phyloP scores from a whole-genome alignment of 1,284 basidiomycete species.

The Rhizopogon hawkerae region DNA sequence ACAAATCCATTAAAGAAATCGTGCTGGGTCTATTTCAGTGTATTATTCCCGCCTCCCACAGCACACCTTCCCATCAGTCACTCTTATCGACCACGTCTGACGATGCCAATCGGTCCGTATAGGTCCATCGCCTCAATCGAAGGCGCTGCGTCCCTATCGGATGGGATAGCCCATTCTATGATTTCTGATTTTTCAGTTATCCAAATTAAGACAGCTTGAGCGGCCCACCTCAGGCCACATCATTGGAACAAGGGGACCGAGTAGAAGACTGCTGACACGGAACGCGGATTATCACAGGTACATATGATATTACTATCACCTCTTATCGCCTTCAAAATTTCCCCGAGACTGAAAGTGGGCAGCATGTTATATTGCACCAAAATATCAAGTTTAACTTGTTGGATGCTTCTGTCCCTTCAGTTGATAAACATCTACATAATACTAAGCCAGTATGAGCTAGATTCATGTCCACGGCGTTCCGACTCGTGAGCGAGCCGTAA shows the following conservation, averaged over 20 bases:
- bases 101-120: slow-evolving; percentile 20
- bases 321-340: background rate
- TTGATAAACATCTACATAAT: background rate
- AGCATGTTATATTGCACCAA: no score
- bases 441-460: background rate
- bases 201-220: slow-evolving; percentile 13
- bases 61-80: slow-evolving; percentile 35
- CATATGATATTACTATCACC: no score
- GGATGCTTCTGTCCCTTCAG: background rate
- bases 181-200: slow-evolving; percentile 13
- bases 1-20: background rate
- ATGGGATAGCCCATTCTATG: slow-evolving; percentile 21
- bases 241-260: slow-evolving; percentile 13
- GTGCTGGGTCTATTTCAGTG: slow-evolving; percentile 3
- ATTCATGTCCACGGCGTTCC: slow-evolving; percentile 20
- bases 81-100: slow-evolving; percentile 33
- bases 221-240: slow-evolving; percentile 14
- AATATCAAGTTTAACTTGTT: background rate
- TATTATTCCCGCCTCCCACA: slow-evolving; percentile 20
- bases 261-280: slow-evolving; percentile 8
- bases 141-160: slow-evolving; percentile 26
- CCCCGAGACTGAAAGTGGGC: no score
- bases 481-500: slow-evolving; percentile 8
- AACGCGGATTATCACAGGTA: background rate
- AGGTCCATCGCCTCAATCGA: slow-evolving; percentile 29